phyloP scores from a whole-genome alignment of 345 rosid genomes.

The Triadica sebifera region DNA sequence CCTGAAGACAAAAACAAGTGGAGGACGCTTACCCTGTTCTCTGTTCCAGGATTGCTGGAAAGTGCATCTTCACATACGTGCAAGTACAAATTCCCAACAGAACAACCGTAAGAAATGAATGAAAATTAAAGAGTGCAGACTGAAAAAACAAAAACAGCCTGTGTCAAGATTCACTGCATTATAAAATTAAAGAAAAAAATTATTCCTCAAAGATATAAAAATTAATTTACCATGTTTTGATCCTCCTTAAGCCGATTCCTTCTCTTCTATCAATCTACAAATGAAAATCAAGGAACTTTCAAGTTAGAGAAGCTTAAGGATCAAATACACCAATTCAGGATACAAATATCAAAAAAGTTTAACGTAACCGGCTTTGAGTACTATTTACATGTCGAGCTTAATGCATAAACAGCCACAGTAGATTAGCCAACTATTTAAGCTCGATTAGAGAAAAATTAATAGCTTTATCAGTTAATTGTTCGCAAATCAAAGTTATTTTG shows the following conservation, averaged over 20 bases:
- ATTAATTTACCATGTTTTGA: slow-evolving; percentile 21
- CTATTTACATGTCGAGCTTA: not conserved
- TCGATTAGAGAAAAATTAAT: no score
- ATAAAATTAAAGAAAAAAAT: not conserved
- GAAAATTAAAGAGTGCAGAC: slow-evolving; percentile 96
- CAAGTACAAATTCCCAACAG: slow-evolving; percentile 88
- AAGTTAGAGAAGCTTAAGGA: not conserved
- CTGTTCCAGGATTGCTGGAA: slow-evolving; percentile 89
- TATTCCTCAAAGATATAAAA: not conserved
- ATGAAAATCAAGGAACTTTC: not conserved
- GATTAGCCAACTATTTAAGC: not conserved
- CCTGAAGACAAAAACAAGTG: not conserved
- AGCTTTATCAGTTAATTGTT: no score
- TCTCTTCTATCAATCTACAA: slow-evolving; percentile 11
- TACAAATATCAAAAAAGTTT: not conserved
- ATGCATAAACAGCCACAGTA: not conserved
- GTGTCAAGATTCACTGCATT: not conserved
- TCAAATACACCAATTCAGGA: not conserved
- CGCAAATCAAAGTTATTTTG: no score
- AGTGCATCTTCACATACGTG: slow-evolving; percentile 91
- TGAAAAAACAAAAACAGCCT: slow-evolving; percentile 22
- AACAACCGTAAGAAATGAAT: slow-evolving; percentile 81
- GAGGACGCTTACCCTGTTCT: slow-evolving; percentile 63
- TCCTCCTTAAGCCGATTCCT: slow-evolving; percentile 4
- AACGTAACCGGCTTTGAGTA: not conserved